These are phyloP conservation scores for Castanea crenata DNA, from an alignment of 306 rosid species.

Conservation along the genomic window DNA sequence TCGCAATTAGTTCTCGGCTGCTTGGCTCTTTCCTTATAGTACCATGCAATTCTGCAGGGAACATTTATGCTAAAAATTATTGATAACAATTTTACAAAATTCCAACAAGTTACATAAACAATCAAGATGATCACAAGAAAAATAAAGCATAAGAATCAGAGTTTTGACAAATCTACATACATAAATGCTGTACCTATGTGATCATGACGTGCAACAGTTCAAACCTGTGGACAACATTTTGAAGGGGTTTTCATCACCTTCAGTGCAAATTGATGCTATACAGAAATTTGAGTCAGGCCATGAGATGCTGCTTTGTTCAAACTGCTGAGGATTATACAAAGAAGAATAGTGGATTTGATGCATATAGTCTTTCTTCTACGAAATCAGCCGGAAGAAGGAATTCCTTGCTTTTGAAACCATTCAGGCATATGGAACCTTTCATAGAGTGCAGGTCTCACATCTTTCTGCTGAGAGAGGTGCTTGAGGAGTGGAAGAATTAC, in stretches of 20 bases:
- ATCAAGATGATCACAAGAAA: constrained; percentile 24
- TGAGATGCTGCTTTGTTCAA: constrained; percentile 21
- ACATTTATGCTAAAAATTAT: constrained; percentile 9
- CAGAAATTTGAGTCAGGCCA: constrained; percentile 25
- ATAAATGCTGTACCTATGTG: constrained; percentile 15
- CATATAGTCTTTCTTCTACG: background rate
- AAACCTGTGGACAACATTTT: background rate
- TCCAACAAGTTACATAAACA: constrained; percentile 11
- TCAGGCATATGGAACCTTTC: constrained; percentile 88
- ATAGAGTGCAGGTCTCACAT: constrained; percentile 69
- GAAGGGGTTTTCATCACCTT: constrained; percentile 11
- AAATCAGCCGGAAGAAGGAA: constrained; percentile 53
- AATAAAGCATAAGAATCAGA: constrained; percentile 29
- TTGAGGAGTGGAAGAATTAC: constrained; percentile 89
- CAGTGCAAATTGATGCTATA: constrained; percentile 36
- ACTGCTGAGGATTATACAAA: constrained; percentile 9
- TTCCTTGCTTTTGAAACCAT: constrained; percentile 92
- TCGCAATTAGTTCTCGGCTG: background rate
- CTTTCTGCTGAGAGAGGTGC: constrained; percentile 64
- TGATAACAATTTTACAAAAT: constrained; percentile 20
- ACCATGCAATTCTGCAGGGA: background rate
- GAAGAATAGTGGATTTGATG: constrained; percentile 14
- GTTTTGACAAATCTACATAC: constrained; percentile 33
- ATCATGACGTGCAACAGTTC: background rate
- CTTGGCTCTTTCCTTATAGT: background rate